Evolutionary conservation across 2,329 filamentous ascomycete genomes (phyloP), one percentile per base, ranked within the genome.

Genomic region (Hypoxylon sp.): DNA sequence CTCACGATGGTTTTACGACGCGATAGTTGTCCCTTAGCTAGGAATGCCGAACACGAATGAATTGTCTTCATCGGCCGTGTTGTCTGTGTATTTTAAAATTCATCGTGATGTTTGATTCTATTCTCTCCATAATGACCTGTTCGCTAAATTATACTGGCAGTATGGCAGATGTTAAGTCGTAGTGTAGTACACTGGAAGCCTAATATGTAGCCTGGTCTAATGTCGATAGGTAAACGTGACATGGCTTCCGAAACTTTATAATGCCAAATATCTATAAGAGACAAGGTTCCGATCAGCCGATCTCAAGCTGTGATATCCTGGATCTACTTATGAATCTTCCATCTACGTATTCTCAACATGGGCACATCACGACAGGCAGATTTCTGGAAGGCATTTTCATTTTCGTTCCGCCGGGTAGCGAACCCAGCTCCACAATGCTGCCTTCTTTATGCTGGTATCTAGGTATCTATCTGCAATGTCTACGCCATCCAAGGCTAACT

Each of bases 41-140:
- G 54, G 56, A 58, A 67, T 22, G 42, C 48, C 6, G 46, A 64
- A 67, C 17, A 61, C 63, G 59, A 67, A 63, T 63, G 63, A 53
- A 63, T 66, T 61, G 37, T 24, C 54, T 61, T 44, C 46, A 24
- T 37, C 19, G 31, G 42, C 48, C 26, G 44, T 26, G 3, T 48
- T 31, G 11, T 24, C 22, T 29, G n/a, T 35, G 8, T 29, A 3
- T 50, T 26, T 11, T 14, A 35, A 19, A 22, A 37, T 26, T 58
- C 29, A 17, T 17, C 9, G 44, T 50, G 44, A 50, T 19, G n/a
- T 53, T 13, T 26, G 24, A 6, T 8, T 47, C 13, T 44, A 22
- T 29, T 47, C 29, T 13, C 22, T 26, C 19, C 24, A n/a, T 11
- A 35, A 10, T 35, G n/a, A 10, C 5, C 17, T n/a, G 6, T 19